These are phyloP conservation scores for Diaporthe vexans DNA, from an alignment of 2,329 filamentous ascomycete genomes.

Conservation along the genomic window DNA sequence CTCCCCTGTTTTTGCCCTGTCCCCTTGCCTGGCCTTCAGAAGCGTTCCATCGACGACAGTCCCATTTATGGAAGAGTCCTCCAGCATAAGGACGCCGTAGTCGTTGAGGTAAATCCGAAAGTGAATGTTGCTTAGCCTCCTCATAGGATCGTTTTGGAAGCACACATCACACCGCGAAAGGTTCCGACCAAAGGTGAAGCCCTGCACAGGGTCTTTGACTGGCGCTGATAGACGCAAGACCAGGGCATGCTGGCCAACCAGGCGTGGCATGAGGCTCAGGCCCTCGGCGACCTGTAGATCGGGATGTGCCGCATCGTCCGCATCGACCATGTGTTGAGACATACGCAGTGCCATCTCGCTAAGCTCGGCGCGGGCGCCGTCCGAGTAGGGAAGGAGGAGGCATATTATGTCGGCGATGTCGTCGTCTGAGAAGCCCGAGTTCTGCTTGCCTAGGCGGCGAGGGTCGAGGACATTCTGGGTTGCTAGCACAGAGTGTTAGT, in stretches of 20 bases:
- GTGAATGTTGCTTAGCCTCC: constrained; percentile 91
- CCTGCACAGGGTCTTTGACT: constrained; percentile 76
- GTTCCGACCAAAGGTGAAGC: constrained; percentile 92
- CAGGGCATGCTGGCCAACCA: constrained; percentile 75
- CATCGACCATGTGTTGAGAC: constrained; percentile 64
- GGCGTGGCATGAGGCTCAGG: constrained; percentile 66
- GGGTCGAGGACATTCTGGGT: constrained; percentile 88
- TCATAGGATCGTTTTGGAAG: constrained; percentile 75
- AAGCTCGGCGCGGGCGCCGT: constrained; percentile 80
- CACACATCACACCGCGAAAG: constrained; percentile 77
- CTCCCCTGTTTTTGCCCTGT: constrained; percentile 50
- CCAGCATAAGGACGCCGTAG: constrained; percentile 89
- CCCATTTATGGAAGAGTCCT: constrained; percentile 96
- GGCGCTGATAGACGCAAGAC: constrained; percentile 83
- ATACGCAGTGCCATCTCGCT: constrained; percentile 61
- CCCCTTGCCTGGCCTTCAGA: constrained; percentile 63
- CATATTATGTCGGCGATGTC: constrained; percentile 92
- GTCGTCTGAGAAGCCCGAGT: constrained; percentile 84
- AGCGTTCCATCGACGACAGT: constrained; percentile 85
- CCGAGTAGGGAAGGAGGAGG: constrained; percentile 84
- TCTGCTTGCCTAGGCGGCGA: constrained; percentile 81
- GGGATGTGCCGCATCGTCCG: constrained; percentile 67
- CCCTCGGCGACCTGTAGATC: constrained; percentile 53
- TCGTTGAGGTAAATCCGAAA: constrained; percentile 93
- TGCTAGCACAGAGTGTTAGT: constrained; percentile 57